phyloP scores from a whole-genome alignment of 768 basidiomycete genomes.

The Lanmaoa pseudosensibilis region DNA sequence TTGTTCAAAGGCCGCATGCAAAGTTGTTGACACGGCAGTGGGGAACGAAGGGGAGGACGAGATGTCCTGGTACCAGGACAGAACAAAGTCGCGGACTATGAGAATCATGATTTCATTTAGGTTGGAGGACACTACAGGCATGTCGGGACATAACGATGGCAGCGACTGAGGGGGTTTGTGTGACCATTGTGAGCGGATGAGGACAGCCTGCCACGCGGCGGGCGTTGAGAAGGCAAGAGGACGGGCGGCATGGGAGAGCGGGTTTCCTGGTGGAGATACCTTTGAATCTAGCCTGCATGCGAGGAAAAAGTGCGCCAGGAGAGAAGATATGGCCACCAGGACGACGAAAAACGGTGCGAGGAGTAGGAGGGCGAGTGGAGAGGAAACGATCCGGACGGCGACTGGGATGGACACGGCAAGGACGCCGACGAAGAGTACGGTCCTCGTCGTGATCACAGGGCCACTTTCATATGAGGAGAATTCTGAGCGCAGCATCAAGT shows the following conservation, averaged over 20 bases:
- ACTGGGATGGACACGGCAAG: constrained; percentile 59
- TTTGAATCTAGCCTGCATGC: constrained; percentile 59
- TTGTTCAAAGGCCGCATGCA: constrained; percentile 65
- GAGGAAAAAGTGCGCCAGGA: constrained; percentile 54
- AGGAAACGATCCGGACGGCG: constrained; percentile 56
- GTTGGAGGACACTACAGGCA: constrained; percentile 64
- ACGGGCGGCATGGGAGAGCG: constrained; percentile 58
- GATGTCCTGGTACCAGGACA: constrained; percentile 84
- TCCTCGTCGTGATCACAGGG: constrained; percentile 45
- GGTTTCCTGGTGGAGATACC: constrained; percentile 31
- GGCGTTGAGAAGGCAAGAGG: constrained; percentile 88
- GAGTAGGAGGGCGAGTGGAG: constrained; percentile 63
- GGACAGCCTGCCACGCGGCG: constrained; percentile 91
- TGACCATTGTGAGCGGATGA: constrained; percentile 90
- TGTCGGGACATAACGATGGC: constrained; percentile 63
- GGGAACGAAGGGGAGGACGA: constrained; percentile 91
- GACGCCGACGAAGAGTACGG: constrained; percentile 56
- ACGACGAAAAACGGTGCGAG: constrained; percentile 60
- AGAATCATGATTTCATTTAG: constrained; percentile 80
- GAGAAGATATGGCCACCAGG: constrained; percentile 48
- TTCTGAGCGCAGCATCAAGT: constrained; percentile 19
- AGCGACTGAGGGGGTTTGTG: constrained; percentile 67
- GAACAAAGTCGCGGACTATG: constrained; percentile 83
- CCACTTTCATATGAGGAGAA: constrained; percentile 32
- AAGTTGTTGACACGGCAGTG: constrained; percentile 69